Evolutionary conservation across 768 basidiomycete species (phyloP).

Genomic region (Russula olivacea): DNA sequence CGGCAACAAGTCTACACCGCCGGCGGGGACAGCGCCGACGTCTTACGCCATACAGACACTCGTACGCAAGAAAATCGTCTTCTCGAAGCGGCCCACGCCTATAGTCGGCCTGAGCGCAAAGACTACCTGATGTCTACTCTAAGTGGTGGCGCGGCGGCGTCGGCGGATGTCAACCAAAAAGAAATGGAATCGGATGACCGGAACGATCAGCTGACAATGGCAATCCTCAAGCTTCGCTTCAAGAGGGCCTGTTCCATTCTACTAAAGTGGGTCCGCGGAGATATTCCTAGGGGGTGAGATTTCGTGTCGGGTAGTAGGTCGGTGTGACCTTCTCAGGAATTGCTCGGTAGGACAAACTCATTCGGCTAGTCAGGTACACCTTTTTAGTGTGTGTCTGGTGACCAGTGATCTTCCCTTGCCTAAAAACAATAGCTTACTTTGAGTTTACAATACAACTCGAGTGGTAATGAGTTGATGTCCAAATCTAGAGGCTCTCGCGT

Average conservation of each 20-base stretch:
- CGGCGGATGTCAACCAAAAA: not conserved
- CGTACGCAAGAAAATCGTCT: conserved; percentile 77
- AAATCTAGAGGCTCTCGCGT: not conserved
- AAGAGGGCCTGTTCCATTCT: no score
- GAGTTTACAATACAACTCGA: no score
- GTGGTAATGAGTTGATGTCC: not conserved
- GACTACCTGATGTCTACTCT: not conserved
- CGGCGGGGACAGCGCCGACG: conserved; percentile 23
- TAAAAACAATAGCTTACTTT: not conserved
- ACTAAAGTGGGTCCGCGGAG: not conserved
- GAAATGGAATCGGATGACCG: not conserved
- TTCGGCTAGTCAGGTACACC: not conserved
- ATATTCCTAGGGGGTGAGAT: not conserved
- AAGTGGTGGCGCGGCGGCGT: not conserved
- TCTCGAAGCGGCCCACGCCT: conserved; percentile 79
- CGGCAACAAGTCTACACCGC: not conserved
- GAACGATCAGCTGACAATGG: not conserved
- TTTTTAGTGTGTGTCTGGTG: not conserved
- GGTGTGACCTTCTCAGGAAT: no score
- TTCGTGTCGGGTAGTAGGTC: not conserved
- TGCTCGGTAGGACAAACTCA: no score
- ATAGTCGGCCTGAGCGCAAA: conserved; percentile 35
- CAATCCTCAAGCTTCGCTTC: no score
- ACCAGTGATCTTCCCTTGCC: not conserved
- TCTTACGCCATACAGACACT: conserved; percentile 47